These are phyloP conservation scores for Paramecium tetraurelia DNA, from an alignment of 73 alveolate genomes.

Conservation along the genomic window DNA sequence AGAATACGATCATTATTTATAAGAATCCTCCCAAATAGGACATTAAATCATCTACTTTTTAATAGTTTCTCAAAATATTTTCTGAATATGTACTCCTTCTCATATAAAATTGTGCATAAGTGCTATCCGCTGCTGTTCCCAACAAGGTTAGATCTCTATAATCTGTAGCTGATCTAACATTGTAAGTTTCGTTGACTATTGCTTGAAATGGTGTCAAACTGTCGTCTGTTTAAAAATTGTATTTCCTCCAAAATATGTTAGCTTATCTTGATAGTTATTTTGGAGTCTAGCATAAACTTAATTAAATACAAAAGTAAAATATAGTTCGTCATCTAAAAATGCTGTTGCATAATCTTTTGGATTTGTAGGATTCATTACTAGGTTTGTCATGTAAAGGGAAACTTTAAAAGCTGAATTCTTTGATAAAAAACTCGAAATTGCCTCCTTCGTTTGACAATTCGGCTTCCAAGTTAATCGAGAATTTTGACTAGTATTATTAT, in stretches of 20 bases:
- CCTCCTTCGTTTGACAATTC: neutral
- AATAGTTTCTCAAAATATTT: neutral
- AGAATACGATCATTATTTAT: neutral
- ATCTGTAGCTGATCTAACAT: neutral
- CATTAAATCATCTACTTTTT: neutral
- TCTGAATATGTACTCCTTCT: constrained; percentile 9
- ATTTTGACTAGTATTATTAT: neutral
- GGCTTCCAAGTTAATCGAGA: constrained; percentile 4
- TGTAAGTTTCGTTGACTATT: neutral
- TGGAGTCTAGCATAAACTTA: neutral
- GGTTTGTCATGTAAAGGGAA: neutral
- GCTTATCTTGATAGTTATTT: neutral
- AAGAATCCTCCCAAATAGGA: neutral
- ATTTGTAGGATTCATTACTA: constrained; percentile 9
- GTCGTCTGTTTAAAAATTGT: neutral
- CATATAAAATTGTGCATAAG: neutral
- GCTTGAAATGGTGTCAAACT: neutral
- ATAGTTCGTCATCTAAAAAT: neutral
- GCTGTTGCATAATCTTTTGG: neutral
- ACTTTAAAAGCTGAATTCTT: neutral
- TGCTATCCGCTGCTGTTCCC: neutral
- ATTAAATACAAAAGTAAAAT: neutral
- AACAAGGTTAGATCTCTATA: neutral
- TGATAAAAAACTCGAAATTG: neutral
- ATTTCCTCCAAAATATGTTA: constrained; percentile 4